A percentile compares a stretch with the other conserved stretches of the same genome.
Evolutionary conservation across 176 grass and related monocot species (phyloP).

Genomic region (Oryza rufipogon): DNA sequence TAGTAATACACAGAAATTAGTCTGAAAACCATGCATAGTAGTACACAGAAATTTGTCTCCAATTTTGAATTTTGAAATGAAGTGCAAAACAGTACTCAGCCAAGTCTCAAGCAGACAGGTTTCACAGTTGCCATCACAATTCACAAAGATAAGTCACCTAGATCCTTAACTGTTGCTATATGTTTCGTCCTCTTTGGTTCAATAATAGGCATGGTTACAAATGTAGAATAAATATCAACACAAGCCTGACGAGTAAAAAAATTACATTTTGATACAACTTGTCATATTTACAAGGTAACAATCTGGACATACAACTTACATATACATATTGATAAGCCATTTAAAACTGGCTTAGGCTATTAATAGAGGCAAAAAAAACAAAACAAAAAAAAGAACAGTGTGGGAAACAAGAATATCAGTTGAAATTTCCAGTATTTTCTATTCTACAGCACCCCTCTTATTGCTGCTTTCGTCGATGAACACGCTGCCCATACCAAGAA

Average conservation of each 20-base stretch:
- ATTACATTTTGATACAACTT: not conserved
- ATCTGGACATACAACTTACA: not conserved
- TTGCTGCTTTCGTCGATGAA: not conserved
- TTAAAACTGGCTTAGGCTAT: not conserved
- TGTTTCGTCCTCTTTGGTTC: not conserved
- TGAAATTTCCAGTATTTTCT: slow-evolving; percentile 3
- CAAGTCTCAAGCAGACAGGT: not conserved
- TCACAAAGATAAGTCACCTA: not conserved
- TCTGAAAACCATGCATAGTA: too few species aligned
- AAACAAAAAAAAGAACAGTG: not conserved
- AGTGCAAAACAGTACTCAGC: not conserved
- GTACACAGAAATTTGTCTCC: not conserved
- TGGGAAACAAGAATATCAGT: slow-evolving; percentile 10
- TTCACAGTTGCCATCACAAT: not conserved
- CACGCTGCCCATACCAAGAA: not conserved
- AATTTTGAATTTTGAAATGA: not conserved
- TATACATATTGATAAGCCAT: not conserved
- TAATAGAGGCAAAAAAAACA: not conserved
- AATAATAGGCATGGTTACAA: not conserved
- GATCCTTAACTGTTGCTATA: not conserved
- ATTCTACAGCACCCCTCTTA: not conserved
- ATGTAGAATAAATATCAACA: slow-evolving; percentile 5
- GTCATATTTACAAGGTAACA: slow-evolving; percentile 1
- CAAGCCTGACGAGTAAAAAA: not conserved
- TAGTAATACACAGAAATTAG: too few species aligned